Evolutionary conservation across 2,329 filamentous ascomycete genomes (phyloP).

Genomic region (Curvularia hawaiiensis): DNA sequence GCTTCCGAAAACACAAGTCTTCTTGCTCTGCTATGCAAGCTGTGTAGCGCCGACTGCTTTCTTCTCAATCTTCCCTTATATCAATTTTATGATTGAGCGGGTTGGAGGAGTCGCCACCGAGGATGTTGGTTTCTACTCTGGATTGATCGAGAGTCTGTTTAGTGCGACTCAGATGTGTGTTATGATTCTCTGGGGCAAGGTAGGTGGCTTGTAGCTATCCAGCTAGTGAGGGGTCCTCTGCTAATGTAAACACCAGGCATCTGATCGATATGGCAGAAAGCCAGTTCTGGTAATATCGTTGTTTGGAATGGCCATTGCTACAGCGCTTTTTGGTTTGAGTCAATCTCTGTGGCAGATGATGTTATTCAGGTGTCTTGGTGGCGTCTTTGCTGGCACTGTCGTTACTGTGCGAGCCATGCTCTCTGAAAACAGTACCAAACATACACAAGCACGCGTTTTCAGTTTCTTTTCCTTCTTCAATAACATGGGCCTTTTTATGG

Average conservation of each 20-base stretch:
- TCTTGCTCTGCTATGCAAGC: constrained; percentile 74
- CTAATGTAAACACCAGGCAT: constrained; percentile 46
- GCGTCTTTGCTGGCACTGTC: constrained; percentile 74
- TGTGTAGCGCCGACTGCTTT: constrained; percentile 80
- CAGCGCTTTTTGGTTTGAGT: constrained; percentile 71
- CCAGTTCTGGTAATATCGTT: constrained; percentile 73
- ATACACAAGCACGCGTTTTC: constrained; percentile 75
- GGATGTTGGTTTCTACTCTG: constrained; percentile 81
- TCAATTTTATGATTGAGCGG: constrained; percentile 75
- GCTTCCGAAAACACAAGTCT: constrained; percentile 60
- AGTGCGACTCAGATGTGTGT: constrained; percentile 76
- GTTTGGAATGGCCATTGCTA: constrained; percentile 65
- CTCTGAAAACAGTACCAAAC: constrained; percentile 70
- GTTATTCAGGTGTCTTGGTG: constrained; percentile 70
- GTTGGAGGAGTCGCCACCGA: constrained; percentile 65
- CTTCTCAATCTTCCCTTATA: constrained; percentile 81
- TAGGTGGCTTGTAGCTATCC: constrained; percentile 15
- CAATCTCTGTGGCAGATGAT: constrained; percentile 75
- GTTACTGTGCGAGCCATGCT: constrained; percentile 80
- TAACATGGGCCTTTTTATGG: constrained; percentile 76
- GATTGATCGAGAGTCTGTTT: constrained; percentile 74
- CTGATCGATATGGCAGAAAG: constrained; percentile 73
- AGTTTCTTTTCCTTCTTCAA: constrained; percentile 77
- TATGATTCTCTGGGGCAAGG: constrained; percentile 71
- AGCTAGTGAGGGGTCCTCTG: too few relatives aligned